These are phyloP conservation scores for Tolypocladium guangdongense DNA, from an alignment of 2,329 filamentous ascomycete species.

Conservation along the genomic window DNA sequence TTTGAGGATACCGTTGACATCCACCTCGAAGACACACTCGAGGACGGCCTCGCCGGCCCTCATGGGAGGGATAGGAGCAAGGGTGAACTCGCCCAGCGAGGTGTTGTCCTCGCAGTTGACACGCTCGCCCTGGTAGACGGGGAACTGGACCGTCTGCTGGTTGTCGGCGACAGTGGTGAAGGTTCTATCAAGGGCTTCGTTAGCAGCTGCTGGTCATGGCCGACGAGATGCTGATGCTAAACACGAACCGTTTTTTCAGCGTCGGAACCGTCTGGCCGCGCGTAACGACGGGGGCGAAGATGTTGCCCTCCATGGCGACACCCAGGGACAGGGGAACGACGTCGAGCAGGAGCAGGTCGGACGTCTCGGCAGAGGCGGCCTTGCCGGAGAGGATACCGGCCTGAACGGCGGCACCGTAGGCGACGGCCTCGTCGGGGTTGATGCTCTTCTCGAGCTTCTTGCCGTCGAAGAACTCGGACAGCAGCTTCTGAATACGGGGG, in stretches of 20 bases:
- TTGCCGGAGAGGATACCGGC: constrained; percentile 98
- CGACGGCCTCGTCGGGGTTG: constrained; percentile 98
- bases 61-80: constrained; percentile 81
- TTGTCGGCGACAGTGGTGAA: constrained; percentile 78
- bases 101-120: constrained; percentile 99
- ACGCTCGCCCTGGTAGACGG: constrained; percentile 91
- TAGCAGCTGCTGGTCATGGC: constrained; percentile 1
- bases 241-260: constrained; percentile 56
- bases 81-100: constrained; percentile 91
- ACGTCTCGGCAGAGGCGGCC: constrained; percentile 88
- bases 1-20: constrained; percentile 99
- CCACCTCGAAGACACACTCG: constrained; percentile 97
- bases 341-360: constrained; percentile 90
- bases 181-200: constrained; percentile 29
- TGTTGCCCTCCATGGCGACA: constrained; percentile 99
- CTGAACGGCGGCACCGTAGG: constrained; percentile 97
- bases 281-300: constrained; percentile 88
- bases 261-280: constrained; percentile 67
- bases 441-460: constrained; percentile 99
- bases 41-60: constrained; percentile 91
- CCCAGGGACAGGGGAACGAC: constrained; percentile 93
- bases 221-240: neutral
- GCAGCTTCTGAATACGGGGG: constrained; percentile 95
- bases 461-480: constrained; percentile 97
- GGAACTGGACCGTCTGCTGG: constrained; percentile 66